Conservation (phyloP, 805 yeast genomes). For the Metschnikowia kofuensis region DNA sequence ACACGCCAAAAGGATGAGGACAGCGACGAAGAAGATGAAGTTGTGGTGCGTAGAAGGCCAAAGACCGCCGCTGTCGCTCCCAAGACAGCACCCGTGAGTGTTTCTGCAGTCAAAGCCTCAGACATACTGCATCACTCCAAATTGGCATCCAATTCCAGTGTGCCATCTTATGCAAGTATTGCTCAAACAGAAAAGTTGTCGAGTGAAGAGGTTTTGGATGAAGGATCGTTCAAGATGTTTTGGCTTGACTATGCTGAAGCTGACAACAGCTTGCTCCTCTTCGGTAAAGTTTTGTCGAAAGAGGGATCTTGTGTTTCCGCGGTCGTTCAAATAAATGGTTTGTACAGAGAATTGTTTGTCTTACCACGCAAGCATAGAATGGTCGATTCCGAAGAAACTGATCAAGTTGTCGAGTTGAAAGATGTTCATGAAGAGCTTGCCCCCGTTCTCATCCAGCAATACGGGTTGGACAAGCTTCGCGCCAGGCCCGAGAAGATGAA, state of each 20-base stretch:
- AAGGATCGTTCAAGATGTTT: conserved; percentile 62
- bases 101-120: conserved; percentile 36
- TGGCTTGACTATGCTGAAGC: conserved; percentile 91
- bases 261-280: conserved; percentile 63
- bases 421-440: conserved; percentile 79
- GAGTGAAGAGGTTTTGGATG: conserved; percentile 12
- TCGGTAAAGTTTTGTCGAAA: conserved; percentile 71
- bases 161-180: conserved; percentile 20
- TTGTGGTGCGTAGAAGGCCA: conserved; percentile 51
- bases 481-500: conserved; percentile 72
- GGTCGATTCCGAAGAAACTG: conserved; percentile 40
- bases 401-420: conserved; percentile 43
- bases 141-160: conserved; percentile 14
- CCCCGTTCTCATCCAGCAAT: conserved; percentile 60
- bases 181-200: conserved; percentile 36
- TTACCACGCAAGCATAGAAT: conserved; percentile 58
- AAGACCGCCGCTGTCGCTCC: conserved; percentile 47
- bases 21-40: conserved; percentile 51
- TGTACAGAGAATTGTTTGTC: conserved; percentile 70
- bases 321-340: conserved; percentile 68
- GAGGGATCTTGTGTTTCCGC: conserved; percentile 65
- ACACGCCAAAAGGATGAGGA: conserved; percentile 1
- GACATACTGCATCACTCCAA: conserved; percentile 19
- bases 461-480: conserved; percentile 58
- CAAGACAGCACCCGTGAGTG: conserved; percentile 38